phyloP scores from a whole-genome alignment of 2,329 filamentous ascomycete genomes.

The Cercospora sojina region DNA sequence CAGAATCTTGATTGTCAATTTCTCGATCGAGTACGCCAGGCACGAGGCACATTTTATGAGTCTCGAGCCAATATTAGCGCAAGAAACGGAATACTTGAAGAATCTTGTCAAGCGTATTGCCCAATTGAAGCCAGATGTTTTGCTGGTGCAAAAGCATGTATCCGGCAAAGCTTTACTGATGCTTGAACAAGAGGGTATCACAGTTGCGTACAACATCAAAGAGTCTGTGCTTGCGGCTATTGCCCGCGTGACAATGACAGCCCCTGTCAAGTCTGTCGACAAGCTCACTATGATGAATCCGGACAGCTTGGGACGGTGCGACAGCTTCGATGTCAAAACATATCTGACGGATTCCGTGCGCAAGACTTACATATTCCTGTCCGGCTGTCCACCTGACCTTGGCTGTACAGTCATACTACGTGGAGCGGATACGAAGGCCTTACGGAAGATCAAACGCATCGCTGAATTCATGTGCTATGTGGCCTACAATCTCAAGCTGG shows the following conservation, averaged over 20 bases:
- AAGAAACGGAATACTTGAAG: slow-evolving; percentile 89
- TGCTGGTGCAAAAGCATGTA: slow-evolving; percentile 90
- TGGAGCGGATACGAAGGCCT: slow-evolving; percentile 68
- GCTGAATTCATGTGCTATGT: slow-evolving; percentile 99
- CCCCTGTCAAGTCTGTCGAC: slow-evolving; percentile 91
- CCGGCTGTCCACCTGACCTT: slow-evolving; percentile 82
- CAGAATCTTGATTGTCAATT: slow-evolving; percentile 87
- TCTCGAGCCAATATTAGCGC: slow-evolving; percentile 90
- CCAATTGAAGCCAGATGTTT: slow-evolving; percentile 76
- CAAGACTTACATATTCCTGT: slow-evolving; percentile 95
- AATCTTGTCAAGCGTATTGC: slow-evolving; percentile 91
- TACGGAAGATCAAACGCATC: slow-evolving; percentile 83
- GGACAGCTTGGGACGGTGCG: slow-evolving; percentile 74
- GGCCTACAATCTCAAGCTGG: slow-evolving; percentile 93
- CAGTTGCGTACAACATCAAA: slow-evolving; percentile 96
- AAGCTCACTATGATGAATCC: slow-evolving; percentile 73
- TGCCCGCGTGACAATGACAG: slow-evolving; percentile 84
- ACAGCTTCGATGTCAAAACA: slow-evolving; percentile 91
- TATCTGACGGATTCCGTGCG: slow-evolving; percentile 82
- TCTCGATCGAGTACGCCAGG: slow-evolving; percentile 92
- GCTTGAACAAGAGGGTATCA: slow-evolving; percentile 82
- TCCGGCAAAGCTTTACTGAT: slow-evolving; percentile 88
- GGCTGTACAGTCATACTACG: slow-evolving; percentile 93
- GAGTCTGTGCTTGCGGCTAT: slow-evolving; percentile 93
- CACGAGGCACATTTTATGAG: slow-evolving; percentile 98